Conservation (phyloP, 2,329 filamentous ascomycete genomes). For the Whalleya microplaca region DNA sequence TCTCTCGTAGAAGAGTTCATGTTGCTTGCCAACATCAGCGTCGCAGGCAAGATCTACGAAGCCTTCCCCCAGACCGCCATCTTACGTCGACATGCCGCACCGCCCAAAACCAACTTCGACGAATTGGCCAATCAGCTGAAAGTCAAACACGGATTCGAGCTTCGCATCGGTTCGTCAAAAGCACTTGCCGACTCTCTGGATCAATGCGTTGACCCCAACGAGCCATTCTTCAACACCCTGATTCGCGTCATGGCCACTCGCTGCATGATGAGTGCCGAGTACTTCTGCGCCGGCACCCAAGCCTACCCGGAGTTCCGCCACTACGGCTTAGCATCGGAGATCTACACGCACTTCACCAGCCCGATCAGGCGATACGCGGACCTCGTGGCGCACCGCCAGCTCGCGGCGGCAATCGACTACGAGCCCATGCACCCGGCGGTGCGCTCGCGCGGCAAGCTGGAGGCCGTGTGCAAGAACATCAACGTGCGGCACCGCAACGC, state of each 20-base stretch:
- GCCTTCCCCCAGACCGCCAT: constrained; percentile 95
- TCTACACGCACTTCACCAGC: constrained; percentile 98
- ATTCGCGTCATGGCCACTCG: constrained; percentile 96
- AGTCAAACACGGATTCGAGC: constrained; percentile 79
- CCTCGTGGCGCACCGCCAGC: constrained; percentile 88
- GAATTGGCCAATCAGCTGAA: constrained; percentile 89
- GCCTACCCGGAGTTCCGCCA: constrained; percentile 94
- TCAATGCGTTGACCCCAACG: constrained; percentile 73
- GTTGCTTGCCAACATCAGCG: constrained; percentile 95
- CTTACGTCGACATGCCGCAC: constrained; percentile 86
- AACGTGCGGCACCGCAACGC: constrained; percentile 97
- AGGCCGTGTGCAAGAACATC: constrained; percentile 97
- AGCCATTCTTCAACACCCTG: constrained; percentile 98
- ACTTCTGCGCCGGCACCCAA: constrained; percentile 94
- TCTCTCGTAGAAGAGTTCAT: constrained; percentile 99
- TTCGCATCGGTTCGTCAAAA: constrained; percentile 84
- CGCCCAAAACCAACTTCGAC: constrained; percentile 95
- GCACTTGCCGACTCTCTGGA: constrained; percentile 95
- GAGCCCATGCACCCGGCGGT: constrained; percentile 81
- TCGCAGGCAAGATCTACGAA: constrained; percentile 86
- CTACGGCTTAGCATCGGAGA: constrained; percentile 93
- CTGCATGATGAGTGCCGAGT: constrained; percentile 99
- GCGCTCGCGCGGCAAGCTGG: constrained; percentile 80
- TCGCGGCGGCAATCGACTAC: constrained; percentile 94
- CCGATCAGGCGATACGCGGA: constrained; percentile 98